Evolutionary conservation across 2,329 filamentous ascomycete genomes (phyloP), one percentile per base, ranked within the genome.

Genomic region (Biscogniauxia sp.): DNA sequence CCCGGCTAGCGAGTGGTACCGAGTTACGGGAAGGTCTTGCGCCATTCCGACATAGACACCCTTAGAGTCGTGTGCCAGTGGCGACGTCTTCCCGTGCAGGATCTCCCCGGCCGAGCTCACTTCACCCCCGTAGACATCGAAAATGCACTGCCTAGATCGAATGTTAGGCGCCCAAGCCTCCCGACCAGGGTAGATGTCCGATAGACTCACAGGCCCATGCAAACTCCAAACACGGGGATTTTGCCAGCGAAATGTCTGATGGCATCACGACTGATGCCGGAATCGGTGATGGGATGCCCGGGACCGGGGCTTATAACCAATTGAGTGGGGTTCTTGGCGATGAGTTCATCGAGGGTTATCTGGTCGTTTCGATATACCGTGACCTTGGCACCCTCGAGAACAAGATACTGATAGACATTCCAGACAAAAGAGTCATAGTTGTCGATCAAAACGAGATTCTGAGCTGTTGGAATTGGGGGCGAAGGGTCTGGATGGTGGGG

Each of bases 401-500:
- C 90, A 1, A 99, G 87, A 72, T 99, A 99, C 77, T 99, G 96
- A 76, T 98, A 99, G 61, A 99, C 92, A 73, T 99, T 99, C 92
- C 93, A 99, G 61, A 94, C 97, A 76, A 99, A 99, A 3, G 95
- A 98, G 77, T 99, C 95, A 77, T 98, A 99, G 78, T 99, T 99
- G 82, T 99, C 95, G 71, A 99, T 97, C 65, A 99, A 84, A 64
- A 99, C 85, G 61, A 99, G 84, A 77, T 98, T 98, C 60, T 90
- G 91, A 25, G 95, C 95, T 55, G 88, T 93, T 23, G 89, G 76
- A 57, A 97, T 82, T 41, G 88, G 87, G 56, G 88, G 81, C 28
- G 88, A 88, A 56, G 90, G 88, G 65, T 89, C 84, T 61, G 92
- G 91, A 76, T 97, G 88, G 74, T 90, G 88, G 70, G 93, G 93